Evolutionary conservation across 805 yeast genomes (phyloP), one percentile per base, ranked within the genome.

Genomic region (Cyberlindnera maclurae): DNA sequence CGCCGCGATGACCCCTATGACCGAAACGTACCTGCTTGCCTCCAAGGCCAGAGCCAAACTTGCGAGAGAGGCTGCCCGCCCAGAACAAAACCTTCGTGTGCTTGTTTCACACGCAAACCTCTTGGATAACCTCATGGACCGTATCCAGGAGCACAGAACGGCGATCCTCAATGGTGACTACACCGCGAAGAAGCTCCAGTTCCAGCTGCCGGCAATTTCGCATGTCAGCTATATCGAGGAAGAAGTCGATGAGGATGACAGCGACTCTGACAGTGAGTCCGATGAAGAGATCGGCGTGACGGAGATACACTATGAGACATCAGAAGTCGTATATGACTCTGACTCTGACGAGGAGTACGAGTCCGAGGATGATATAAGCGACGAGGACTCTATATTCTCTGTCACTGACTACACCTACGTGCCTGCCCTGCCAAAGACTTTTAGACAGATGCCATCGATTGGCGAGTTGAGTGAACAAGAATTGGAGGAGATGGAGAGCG

Each of bases 41-140:
- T 34, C 44, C 28, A 50, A 40, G 38, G 58, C 50, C 6, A 49
- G 55, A 36, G 35, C 53, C 15, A 55, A 53, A 37, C 50, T 55
- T 11, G 35, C 51, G 1, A 43, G 26, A 31, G 59, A 51, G 37
- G 59, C 59, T 10, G 15, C 46, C 7, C 45, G 43, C 22, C 43
- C 43, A 6, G 59, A 55, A 27, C 58, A 46, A 28, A 41, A 52
- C 32, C 34, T 55, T 15, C 41, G 59, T 35, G 31, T 40, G 12
- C 36, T 55, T 12, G 57, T 55, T 3, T 44, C 48, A 12, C 59
- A 55, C 41, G 59, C 59, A 5, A 55, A 55, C 36, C 26, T 55
- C 26, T 36, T 55, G 5, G 59, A 55, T 26, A 38, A 47, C 33
- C 33, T 55, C 6, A 45, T 52, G 51, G 59, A 52, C 11, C 41